Evolutionary conservation across 176 grass and related monocot genomes (phyloP), one percentile per base, ranked within the genome.

Genomic region (Hsuehochloa calcarea): DNA sequence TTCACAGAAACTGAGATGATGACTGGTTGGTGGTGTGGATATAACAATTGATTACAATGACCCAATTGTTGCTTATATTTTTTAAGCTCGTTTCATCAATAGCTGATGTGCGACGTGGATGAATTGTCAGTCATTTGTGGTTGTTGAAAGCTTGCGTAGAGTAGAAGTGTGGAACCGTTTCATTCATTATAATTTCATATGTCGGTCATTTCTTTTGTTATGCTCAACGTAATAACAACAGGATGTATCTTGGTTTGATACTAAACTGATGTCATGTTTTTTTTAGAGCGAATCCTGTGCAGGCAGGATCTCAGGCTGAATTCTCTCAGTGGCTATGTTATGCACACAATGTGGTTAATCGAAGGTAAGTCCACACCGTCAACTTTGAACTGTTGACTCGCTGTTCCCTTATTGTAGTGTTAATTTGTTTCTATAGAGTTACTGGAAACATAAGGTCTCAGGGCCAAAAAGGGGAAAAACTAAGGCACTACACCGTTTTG

Each of bases 281-380:
- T 78, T 83, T 86, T 79, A 98, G 96, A 86, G 85, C 81, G 81
- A 95, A 93, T 81, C 93, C 96, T 56, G 91, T 98, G n/a, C 93
- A 92, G 80, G 91, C 90, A 83, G 91, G 93, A 69, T 98, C 93
- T 61, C 96, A 92, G 80, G 90, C 82, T 40, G 91, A 98, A 70
- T 96, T 98, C 79, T 95, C 96, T 65, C 86, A 92, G 74, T 98
- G 93, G 93, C 65, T 98, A 65, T 98, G 96, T 84, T 91, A 98
- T 77, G 81, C 92, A 34, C 96, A 98, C 77, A 98, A 96, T 58
- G 90, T 95, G 22, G 96, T 98, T 82, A 98, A 98, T 75, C 80
- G 93, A 89, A 98, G 96, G 96, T 98, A 89, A 88, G 62, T 78
- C 79, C 49, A 73, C 77, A 71, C 15, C 0, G 5, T 44, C 69